Evolutionary conservation across 148 eudicot genomes (phyloP), one percentile per base, ranked within the genome.

Genomic region (Drosera capensis): DNA sequence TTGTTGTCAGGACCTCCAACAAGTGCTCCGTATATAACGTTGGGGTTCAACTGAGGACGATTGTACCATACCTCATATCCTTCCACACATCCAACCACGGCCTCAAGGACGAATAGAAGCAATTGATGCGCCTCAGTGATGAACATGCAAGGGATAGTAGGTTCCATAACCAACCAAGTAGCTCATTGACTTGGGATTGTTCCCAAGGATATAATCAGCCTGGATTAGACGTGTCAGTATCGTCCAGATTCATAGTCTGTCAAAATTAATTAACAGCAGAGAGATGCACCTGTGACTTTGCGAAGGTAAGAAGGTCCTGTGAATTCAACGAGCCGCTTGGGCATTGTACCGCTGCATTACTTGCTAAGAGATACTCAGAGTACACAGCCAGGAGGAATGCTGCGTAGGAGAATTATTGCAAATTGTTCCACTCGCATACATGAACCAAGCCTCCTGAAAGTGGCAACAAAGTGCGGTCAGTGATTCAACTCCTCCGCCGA

Each of bases 341-440:
- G 61, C 96, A 88, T 8, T 62, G 58, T 46, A 75, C 62, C 18
- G 47, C 45, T 13, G 57, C 40, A 24, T 58, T 78, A 20, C 68
- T 55, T 51, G 54, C 20, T 12, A 73, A 18, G 17, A 88, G 77
- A 59, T 77, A 83, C 28, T 74, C 84, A 13, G 92, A 80, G 66
- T 83, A 88, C 8, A 83, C 64, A 1, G 92, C 68, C 23, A 74
- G 51, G 4, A 83, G 66, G 40, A 88, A 88, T 18, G 92, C 68
- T 17, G 92, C 86, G 0, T 92, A 74, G 38, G 81, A 45, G 5
- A 61, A 68, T 29, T 83, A 88, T 36, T 88, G 97, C 70, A 88
- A 15, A 58, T 83, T 88, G 71, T 77, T 88, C 59, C 79, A 83
- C 18, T 72, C 73, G 2, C 55, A 68, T 17, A 75, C 48, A 46